Percentiles rank a stretch among this genome's conserved stretches.
Evolutionary conservation across 306 rosid species (phyloP).

Genomic region (Carpinus viminea): DNA sequence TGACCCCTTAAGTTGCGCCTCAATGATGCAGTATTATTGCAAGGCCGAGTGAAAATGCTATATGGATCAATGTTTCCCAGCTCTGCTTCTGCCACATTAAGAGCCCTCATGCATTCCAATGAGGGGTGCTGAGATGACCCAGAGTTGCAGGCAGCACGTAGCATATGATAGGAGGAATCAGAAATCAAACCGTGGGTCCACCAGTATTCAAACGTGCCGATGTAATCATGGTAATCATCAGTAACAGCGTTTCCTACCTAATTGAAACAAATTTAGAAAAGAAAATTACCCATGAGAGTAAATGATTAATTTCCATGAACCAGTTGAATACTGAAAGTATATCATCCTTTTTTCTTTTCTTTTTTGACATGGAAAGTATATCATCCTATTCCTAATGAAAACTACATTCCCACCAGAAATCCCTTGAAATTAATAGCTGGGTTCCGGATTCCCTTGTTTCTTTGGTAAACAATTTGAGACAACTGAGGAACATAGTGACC

Average conservation of each 20-base stretch:
- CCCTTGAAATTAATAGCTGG: slow-evolving; percentile 87
- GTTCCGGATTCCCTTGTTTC: slow-evolving; percentile 66
- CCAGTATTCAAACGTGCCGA: slow-evolving; percentile 95
- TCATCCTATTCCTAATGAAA: slow-evolving; percentile 9
- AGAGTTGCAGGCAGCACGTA: slow-evolving; percentile 55
- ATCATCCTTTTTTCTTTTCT: neutral
- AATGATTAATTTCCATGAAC: slow-evolving; percentile 11
- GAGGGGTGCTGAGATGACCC: slow-evolving; percentile 81
- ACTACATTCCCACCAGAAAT: slow-evolving; percentile 66
- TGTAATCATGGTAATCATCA: slow-evolving; percentile 80
- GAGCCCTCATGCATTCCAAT: slow-evolving; percentile 62
- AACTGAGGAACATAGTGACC: slow-evolving; percentile 97
- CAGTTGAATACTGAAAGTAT: neutral
- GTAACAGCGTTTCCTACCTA: slow-evolving; percentile 97
- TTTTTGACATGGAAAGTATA: neutral
- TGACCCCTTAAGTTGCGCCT: slow-evolving; percentile 66
- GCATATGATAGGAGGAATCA: slow-evolving; percentile 72
- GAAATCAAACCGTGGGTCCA: slow-evolving; percentile 97
- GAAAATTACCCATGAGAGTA: slow-evolving; percentile 16
- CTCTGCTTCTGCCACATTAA: slow-evolving; percentile 53
- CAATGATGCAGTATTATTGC: slow-evolving; percentile 56
- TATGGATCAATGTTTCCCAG: slow-evolving; percentile 87
- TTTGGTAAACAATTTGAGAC: slow-evolving; percentile 66
- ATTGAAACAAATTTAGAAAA: slow-evolving; percentile 25
- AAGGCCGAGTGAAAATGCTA: slow-evolving; percentile 76